These are phyloP conservation scores for Aspergillus avenaceus DNA, from an alignment of 495 filamentous ascomycete species.

Conservation along the genomic window DNA sequence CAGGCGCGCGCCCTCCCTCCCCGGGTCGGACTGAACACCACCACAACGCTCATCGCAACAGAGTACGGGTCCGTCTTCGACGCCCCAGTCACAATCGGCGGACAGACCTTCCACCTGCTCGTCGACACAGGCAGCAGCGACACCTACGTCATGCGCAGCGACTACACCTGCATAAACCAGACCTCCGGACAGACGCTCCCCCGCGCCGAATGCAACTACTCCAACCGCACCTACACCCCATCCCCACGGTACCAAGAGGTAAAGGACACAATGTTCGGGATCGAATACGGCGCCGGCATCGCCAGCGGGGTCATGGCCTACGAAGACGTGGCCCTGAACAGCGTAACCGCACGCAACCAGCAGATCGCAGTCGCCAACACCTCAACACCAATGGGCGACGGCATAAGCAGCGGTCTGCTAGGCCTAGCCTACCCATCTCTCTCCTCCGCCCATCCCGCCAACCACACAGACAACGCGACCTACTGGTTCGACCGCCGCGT, in stretches of 20 bases:
- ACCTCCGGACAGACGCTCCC: slow-evolving; percentile 18
- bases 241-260: slow-evolving; percentile 38
- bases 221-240: slow-evolving; percentile 42
- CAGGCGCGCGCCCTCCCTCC: too few relatives aligned
- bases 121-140: slow-evolving; percentile 63
- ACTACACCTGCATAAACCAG: slow-evolving; percentile 44
- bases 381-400: slow-evolving; percentile 46
- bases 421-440: slow-evolving; percentile 58
- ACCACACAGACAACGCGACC: slow-evolving; percentile 23
- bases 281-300: slow-evolving; percentile 54
- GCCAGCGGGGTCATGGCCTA: slow-evolving; percentile 54
- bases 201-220: slow-evolving; percentile 37
- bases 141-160: slow-evolving; percentile 49
- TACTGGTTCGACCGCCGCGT: slow-evolving; percentile 22
- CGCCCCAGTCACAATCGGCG: slow-evolving; percentile 16
- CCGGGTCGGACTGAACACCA: too few relatives aligned
- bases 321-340: slow-evolving; percentile 52
- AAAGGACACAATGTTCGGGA: slow-evolving; percentile 49
- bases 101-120: slow-evolving; percentile 41
- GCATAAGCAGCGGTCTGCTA: slow-evolving; percentile 46
- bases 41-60: slow-evolving; percentile 11
- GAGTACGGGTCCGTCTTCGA: slow-evolving; percentile 23
- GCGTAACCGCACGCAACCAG: slow-evolving; percentile 50
- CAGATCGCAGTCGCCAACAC: slow-evolving; percentile 47
- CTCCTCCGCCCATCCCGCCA: slow-evolving; percentile 26